Base-by-base conservation (phyloP, 768 basidiomycete genomes). In the Leucosporidium scottii region DNA sequence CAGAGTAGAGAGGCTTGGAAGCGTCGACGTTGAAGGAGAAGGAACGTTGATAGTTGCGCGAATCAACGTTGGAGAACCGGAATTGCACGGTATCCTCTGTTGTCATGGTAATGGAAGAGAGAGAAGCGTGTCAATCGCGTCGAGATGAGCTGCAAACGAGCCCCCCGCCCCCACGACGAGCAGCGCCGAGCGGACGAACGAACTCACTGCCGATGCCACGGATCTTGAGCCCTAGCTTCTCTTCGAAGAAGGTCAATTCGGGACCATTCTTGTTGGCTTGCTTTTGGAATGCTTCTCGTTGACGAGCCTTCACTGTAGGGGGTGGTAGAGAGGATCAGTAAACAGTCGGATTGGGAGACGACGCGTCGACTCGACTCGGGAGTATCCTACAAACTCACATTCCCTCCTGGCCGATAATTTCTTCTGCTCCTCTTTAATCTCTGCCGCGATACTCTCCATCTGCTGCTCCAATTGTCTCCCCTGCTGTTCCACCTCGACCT, bases 11-110 rank as follows among this genome's bases (percentile, higher is more conserved):
- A 4, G 56, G 27, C n/a, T 54, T 34, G 7, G 69, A 70, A 4
- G 64, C 71, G 58, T 73, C 66, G n/a, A 73, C 39, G 50, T 69
- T 66, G 64, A 73, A 62, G 9, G 68, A 64, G 64, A 73, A 73
- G 12, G 66, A 28, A 1, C 68, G 62, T 12, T 68, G 51, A 57
- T 65, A 67, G 20, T 54, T 59, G 1, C 59, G 34, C 4, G 65
- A 66, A 25, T 73, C 71, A 39, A 73, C 20, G 57, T 67, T 49
- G 15, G 44, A n/a, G 54, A 69, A 73, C n/a, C 62, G 65, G 66
- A 73, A 73, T 47, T 62, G 66, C 15, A 73, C 68, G 31, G 67
- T 50, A 27, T 69, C 71, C 30, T 55, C 68, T 69, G 48, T 10
- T 34, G n/a, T n/a, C n/a, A n/a, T n/a, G 5, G 34, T 34, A 9